These are phyloP conservation scores for Yamadazyma philogaea DNA, from an alignment of 805 yeast species.

Conservation along the genomic window DNA sequence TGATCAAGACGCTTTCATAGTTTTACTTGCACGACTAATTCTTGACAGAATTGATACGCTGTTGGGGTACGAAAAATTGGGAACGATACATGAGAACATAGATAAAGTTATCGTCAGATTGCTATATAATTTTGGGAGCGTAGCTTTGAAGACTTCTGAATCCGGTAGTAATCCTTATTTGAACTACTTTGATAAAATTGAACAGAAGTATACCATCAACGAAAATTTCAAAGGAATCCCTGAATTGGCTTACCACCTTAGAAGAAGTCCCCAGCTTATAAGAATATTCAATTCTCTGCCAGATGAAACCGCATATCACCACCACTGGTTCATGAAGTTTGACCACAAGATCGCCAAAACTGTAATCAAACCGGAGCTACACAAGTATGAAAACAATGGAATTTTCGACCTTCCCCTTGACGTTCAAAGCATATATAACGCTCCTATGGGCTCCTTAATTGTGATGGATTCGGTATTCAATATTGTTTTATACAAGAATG, in stretches of 20 bases:
- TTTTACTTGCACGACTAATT: constrained; percentile 29
- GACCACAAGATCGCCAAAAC: constrained; percentile 17
- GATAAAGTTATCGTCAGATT: constrained; percentile 27
- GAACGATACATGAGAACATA: constrained; percentile 22
- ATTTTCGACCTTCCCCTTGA: constrained; percentile 17
- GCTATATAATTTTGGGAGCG: constrained; percentile 28
- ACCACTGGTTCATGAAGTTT: constrained; percentile 27
- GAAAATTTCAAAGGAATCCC: constrained; percentile 29
- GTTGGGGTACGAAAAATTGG: constrained; percentile 33
- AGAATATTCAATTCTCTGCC: constrained; percentile 42
- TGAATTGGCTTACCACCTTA: constrained; percentile 29
- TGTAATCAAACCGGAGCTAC: constrained; percentile 32
- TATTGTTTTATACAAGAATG: constrained; percentile 23
- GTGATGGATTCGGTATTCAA: constrained; percentile 31
- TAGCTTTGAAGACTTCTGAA: constrained; percentile 10
- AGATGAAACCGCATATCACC: constrained; percentile 44
- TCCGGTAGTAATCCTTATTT: constrained; percentile 21
- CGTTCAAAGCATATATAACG: constrained; percentile 13
- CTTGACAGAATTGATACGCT: constrained; percentile 34
- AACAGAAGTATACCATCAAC: constrained; percentile 20
- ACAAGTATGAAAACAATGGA: constrained; percentile 10
- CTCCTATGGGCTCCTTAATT: constrained; percentile 16
- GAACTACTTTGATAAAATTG: constrained; percentile 8
- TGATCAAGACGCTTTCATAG: constrained; percentile 30
- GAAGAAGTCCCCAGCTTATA: constrained; percentile 35